Evolutionary conservation across 1,139 yeast genomes (phyloP).

Genomic region (Saccharomyces hybrid): DNA sequence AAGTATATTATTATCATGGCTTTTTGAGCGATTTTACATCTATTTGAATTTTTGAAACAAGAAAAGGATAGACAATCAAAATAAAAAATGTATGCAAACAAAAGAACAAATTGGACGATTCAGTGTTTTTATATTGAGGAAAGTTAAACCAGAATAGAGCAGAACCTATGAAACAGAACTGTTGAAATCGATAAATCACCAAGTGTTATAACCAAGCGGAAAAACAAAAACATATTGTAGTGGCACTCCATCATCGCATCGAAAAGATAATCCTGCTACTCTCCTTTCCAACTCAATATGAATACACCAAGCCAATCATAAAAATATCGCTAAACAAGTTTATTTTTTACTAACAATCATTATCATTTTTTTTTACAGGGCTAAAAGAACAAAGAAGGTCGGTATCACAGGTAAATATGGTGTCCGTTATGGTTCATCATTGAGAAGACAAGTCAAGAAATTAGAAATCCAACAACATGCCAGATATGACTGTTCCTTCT

Average conservation of each 20-base stretch:
- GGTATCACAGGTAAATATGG: conserved; percentile 99
- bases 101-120: background rate
- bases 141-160: background rate
- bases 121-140: background rate
- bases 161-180: too few species aligned
- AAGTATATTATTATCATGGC: background rate
- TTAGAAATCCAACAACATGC: conserved; percentile 99
- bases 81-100: background rate
- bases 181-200: too few species aligned
- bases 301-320: background rate
- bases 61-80: background rate
- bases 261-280: too few species aligned
- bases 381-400: conserved; percentile 99
- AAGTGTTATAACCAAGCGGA: too few species aligned
- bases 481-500: conserved; percentile 98
- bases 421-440: conserved; percentile 99
- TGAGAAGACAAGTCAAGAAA: too few species aligned
- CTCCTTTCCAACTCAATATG: background rate
- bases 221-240: background rate
- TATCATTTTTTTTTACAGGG: conserved; percentile 42
- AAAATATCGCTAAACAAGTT: background rate
- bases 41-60: too few species aligned
- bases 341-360: background rate
- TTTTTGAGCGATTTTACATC: background rate
- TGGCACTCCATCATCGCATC: too few species aligned